Conservation (phyloP, 257 asterid species). For the Nicotiana undulata region DNA sequence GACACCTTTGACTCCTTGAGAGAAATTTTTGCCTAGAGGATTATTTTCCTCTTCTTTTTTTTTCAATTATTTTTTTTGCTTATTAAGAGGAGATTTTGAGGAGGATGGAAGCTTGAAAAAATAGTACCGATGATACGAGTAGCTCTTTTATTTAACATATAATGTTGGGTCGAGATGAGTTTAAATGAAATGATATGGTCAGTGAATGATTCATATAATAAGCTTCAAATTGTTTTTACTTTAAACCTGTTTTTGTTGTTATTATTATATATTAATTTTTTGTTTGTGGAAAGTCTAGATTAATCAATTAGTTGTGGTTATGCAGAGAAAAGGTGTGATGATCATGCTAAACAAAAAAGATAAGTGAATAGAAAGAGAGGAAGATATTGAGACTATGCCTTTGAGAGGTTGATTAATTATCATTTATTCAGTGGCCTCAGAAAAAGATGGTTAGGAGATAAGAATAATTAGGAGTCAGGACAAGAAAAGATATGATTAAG, state of each 20-base stretch:
- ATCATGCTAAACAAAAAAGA: neutral
- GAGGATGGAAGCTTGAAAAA: neutral
- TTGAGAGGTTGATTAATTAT: neutral
- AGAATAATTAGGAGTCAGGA: slow-evolving; percentile 3
- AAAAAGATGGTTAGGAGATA: neutral
- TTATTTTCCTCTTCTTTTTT: neutral
- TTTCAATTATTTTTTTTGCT: neutral
- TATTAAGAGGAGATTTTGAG: neutral
- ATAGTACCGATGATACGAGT: neutral
- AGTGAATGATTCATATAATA: neutral
- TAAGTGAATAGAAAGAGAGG: neutral
- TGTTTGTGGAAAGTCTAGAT: neutral
- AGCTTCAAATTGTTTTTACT: no score
- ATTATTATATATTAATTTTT: neutral
- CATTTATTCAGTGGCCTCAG: neutral
- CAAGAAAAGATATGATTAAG: slow-evolving; percentile 16
- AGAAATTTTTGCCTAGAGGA: neutral
- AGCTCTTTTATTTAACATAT: neutral
- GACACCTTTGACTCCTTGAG: slow-evolving; percentile 33
- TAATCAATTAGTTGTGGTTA: neutral
- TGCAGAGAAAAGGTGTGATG: neutral
- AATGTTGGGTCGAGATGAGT: neutral
- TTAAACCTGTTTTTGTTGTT: no score
- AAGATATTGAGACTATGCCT: neutral
- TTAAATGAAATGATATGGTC: neutral